Evolutionary conservation across 345 rosid genomes (phyloP), one percentile per base, ranked within the genome.

Genomic region (Jatropha curcas): DNA sequence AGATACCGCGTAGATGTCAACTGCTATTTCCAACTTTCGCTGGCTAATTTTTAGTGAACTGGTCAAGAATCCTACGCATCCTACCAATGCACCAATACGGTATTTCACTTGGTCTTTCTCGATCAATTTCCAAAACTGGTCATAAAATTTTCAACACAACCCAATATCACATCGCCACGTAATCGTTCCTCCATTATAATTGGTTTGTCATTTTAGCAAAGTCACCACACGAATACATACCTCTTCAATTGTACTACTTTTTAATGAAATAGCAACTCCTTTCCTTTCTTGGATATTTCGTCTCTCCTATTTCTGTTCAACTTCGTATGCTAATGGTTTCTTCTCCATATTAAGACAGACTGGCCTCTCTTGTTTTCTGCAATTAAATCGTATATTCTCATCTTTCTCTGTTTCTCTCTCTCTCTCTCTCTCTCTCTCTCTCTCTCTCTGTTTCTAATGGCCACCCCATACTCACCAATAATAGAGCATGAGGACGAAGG

Each of bases 401-500:
- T n/a, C n/a, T n/a, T n/a, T n/a, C n/a, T n/a, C 7, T 55, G n/a
- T 24, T 24, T 31, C 30, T 1, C 12, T 5, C 6, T 33, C 1
- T 71, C 30, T 65, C 4, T 51, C 19, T 37, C 30, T 14, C 7
- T 57, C 27, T 63, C 31, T 20, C 10, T 41, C 14, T 14, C 24
- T 11, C 43, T 1, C 17, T 41, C 17, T 41, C 25, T 13, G 3
- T 24, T 7, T 60, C 20, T 28, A n/a, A 74, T 71, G 74, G 70
- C 76, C 25, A 19, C 71, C 48, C 37, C 33, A 43, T 24, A 60
- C 5, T 77, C 84, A 14, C 86, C 83, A 58, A 66, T 81, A 45
- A 61, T 16, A 56, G 78, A 81, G 72, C 59, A 79, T 17, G 73
- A 73, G 19, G 77, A 60, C 20, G 80, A 71, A 73, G 87, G 73